Evolutionary conservation across 1,284 basidiomycete species (phyloP), one percentile per base, ranked within the genome.

Genomic region (Xerocomus tenax): DNA sequence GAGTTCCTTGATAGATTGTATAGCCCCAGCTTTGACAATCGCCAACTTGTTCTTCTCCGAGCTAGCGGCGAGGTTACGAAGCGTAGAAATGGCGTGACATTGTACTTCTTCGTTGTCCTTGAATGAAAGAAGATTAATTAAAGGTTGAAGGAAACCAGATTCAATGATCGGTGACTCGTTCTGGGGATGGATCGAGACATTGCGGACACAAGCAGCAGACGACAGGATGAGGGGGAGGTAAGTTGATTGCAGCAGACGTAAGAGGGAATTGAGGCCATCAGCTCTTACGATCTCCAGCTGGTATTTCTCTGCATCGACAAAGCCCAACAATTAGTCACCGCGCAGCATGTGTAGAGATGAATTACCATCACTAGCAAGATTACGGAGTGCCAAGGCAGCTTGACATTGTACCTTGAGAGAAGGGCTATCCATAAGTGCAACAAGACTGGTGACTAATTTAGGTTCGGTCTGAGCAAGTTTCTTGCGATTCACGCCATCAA

Each of bases 101-200:
- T 98, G 95, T 29, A 99, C 93, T 71, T 99, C 96, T 71, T 99
- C 96, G 66, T 98, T 98, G 69, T 99, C 96, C 69, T 90, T 97
- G 74, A 98, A 98, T 5, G 92, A 92, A 35, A 99, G 76, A 34
- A 98, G 78, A 64, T 92, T 93, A 68, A 99, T 98, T 38, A 99
- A 74, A 1, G 96, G 96, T 63, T 93, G 87, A 48, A 98, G 73
- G 77, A 98, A 99, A 21, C 94, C 94, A 38, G 91, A 91, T 63
- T 99, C 96, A 67, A 99, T 99, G 68, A 99, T 99, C 15, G 96
- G 96, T 0, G 93, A 96, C 69, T 98, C 96, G 74, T 99, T 98
- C 66, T 87, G 83, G 0, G 96, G 96, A 67, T 98, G 96, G 55
- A 98, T 98, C 8, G 95, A 98, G 18, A 99, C 96, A 64, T 99